Evolutionary conservation across 2,329 filamentous ascomycete species (phyloP).

Genomic region (Beauveria varroae): DNA sequence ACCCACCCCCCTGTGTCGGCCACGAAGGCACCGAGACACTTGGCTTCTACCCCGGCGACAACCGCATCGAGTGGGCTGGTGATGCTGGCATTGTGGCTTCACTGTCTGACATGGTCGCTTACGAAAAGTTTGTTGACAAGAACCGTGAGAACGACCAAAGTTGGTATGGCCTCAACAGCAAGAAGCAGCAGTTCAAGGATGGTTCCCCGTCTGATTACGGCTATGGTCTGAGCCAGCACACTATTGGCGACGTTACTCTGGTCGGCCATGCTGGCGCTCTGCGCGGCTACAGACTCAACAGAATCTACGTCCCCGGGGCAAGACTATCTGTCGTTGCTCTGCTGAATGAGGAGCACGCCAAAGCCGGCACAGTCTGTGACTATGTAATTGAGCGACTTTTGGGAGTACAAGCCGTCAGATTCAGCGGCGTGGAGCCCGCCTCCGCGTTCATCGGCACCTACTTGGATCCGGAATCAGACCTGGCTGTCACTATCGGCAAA

Average conservation of each 20-base stretch:
- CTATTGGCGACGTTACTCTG: constrained; percentile 19
- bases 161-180: constrained; percentile 21
- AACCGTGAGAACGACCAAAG: constrained; percentile 23
- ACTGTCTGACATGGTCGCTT: constrained; percentile 37
- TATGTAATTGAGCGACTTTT: constrained; percentile 25
- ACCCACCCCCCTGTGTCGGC: constrained; percentile 34
- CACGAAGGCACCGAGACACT: constrained; percentile 32
- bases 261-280: constrained; percentile 35
- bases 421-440: constrained; percentile 10
- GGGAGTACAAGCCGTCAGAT: constrained; percentile 16
- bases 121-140: constrained; percentile 32
- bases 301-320: constrained; percentile 26
- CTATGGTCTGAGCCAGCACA: constrained; percentile 25
- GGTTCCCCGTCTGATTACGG: constrained; percentile 28
- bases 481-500: constrained; percentile 23
- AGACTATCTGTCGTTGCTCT: constrained; percentile 31
- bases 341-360: constrained; percentile 30
- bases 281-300: constrained; percentile 30
- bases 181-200: constrained; percentile 22
- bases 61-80: constrained; percentile 38
- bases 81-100: constrained; percentile 37
- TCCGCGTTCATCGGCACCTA: constrained; percentile 27
- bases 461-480: constrained; percentile 28
- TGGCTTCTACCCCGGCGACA: constrained; percentile 29
- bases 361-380: constrained; percentile 20